Evolutionary conservation across 805 yeast species (phyloP).

Genomic region (Teunomyces funiuensis): DNA sequence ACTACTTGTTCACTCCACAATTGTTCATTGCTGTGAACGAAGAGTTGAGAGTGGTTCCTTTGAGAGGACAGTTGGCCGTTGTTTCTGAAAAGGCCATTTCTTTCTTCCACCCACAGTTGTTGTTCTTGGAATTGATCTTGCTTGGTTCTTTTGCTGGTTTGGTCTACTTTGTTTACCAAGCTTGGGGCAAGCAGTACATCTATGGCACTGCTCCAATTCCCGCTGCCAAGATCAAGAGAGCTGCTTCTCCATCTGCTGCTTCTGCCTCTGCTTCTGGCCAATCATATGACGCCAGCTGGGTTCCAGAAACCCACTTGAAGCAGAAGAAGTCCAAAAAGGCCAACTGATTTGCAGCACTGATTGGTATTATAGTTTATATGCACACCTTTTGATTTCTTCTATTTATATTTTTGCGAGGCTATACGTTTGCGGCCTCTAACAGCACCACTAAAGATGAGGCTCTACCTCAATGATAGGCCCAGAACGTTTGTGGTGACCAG

Average conservation of each 20-base stretch:
- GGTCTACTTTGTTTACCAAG: constrained; percentile 43
- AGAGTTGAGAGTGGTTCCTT: constrained; percentile 52
- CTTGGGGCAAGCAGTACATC: constrained; percentile 49
- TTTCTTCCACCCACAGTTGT: constrained; percentile 67
- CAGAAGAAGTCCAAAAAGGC: constrained; percentile 13
- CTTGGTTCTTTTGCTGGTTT: constrained; percentile 16
- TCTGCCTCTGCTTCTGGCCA: neutral
- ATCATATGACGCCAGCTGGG: constrained; percentile 9
- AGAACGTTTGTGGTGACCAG: constrained; percentile 68
- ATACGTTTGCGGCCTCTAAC: neutral
- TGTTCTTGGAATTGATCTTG: constrained; percentile 59
- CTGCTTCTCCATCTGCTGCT: constrained; percentile 16
- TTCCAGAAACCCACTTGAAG: constrained; percentile 12
- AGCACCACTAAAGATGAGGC: constrained; percentile 45
- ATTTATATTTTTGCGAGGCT: constrained; percentile 2
- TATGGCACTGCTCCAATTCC: constrained; percentile 34
- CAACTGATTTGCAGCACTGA: constrained; percentile 1
- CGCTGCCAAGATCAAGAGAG: constrained; percentile 21
- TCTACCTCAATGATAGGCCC: constrained; percentile 62
- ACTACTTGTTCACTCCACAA: constrained; percentile 60
- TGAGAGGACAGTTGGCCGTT: constrained; percentile 55
- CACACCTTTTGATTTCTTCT: neutral
- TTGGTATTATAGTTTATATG: constrained; percentile 1
- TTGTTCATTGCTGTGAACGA: constrained; percentile 53
- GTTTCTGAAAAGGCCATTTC: constrained; percentile 69